These are phyloP conservation scores for Leishmania amazonensis DNA, from an alignment of 208 protist genomes.

Conservation along the genomic window DNA sequence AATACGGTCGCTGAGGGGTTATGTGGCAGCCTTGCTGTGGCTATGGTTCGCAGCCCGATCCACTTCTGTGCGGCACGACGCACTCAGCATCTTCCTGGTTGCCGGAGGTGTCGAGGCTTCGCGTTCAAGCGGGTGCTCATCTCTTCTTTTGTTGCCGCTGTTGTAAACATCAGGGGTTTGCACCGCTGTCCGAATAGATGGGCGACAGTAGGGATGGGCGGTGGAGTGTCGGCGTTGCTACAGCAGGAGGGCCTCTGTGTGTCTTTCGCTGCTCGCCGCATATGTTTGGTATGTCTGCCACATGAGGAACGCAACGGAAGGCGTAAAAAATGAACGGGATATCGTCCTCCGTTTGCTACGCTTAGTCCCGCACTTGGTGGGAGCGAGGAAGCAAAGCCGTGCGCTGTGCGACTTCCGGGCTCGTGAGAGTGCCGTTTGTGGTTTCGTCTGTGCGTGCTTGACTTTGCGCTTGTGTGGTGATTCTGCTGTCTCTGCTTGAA, in stretches of 20 bases:
- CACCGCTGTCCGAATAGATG: neutral
- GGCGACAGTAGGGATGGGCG: neutral
- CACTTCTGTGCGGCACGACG: neutral
- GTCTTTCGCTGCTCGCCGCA: neutral
- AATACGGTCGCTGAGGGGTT: constrained; percentile 39
- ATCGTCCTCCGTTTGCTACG: neutral
- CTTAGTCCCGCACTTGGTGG: neutral
- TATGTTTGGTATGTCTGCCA: neutral
- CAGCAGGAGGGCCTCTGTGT: neutral
- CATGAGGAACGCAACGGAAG: neutral
- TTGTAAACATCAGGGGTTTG: neutral
- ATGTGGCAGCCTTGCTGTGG: neutral
- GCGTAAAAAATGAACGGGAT: neutral
- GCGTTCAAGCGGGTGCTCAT: neutral
- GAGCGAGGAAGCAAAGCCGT: neutral
- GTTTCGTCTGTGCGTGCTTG: neutral
- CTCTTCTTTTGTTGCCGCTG: neutral
- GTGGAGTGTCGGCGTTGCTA: neutral
- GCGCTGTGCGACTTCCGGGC: no score
- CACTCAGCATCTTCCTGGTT: neutral
- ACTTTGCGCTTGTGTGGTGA: neutral
- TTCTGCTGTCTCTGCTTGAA: neutral
- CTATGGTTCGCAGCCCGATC: neutral
- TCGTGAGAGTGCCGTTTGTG: neutral
- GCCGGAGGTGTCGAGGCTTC: neutral